A percentile compares a stretch with the other conserved stretches of the same genome.
These are phyloP conservation scores for Ramaria sp. DNA, from an alignment of 768 basidiomycete species.

Conservation along the genomic window DNA sequence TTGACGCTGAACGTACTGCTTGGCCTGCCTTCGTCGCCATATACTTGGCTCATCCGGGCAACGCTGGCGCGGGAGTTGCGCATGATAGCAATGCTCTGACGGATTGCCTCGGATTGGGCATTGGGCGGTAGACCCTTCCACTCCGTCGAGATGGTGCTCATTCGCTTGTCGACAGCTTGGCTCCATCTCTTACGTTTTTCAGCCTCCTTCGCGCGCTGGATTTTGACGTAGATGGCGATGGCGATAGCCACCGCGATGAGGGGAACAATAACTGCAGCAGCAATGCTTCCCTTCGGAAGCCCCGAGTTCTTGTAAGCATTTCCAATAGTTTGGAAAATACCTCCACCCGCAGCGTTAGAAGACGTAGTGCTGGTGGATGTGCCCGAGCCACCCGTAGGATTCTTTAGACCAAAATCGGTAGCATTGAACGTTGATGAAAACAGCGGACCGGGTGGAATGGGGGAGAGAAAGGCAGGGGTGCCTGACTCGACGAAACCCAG, in stretches of 20 bases:
- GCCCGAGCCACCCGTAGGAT: constrained; percentile 9
- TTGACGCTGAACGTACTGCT: constrained; percentile 3
- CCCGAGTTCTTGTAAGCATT: constrained; percentile 22
- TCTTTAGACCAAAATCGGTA: constrained; percentile 30
- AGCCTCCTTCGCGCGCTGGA: constrained; percentile 36
- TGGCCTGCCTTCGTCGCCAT: constrained; percentile 18
- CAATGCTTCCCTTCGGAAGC: constrained; percentile 45
- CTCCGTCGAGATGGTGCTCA: constrained; percentile 70
- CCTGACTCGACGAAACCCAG: constrained; percentile 45
- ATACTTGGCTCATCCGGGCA: constrained; percentile 21
- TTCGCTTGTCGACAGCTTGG: constrained; percentile 65
- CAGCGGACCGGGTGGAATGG: constrained; percentile 55
- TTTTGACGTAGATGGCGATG: constrained; percentile 39
- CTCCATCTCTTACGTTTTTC: constrained; percentile 51
- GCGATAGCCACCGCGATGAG: constrained; percentile 38
- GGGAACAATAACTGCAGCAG: constrained; percentile 52
- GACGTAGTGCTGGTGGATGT: constrained; percentile 1
- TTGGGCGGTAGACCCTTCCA: constrained; percentile 66
- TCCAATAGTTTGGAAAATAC: constrained; percentile 19
- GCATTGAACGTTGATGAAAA: constrained; percentile 53
- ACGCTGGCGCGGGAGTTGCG: constrained; percentile 44
- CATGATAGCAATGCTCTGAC: constrained; percentile 13
- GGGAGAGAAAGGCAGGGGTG: constrained; percentile 37
- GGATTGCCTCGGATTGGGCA: constrained; percentile 63
- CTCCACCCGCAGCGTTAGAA: neutral